Evolutionary conservation across 2,329 filamentous ascomycete species (phyloP).

Genomic region (Trichoderma polysporum): DNA sequence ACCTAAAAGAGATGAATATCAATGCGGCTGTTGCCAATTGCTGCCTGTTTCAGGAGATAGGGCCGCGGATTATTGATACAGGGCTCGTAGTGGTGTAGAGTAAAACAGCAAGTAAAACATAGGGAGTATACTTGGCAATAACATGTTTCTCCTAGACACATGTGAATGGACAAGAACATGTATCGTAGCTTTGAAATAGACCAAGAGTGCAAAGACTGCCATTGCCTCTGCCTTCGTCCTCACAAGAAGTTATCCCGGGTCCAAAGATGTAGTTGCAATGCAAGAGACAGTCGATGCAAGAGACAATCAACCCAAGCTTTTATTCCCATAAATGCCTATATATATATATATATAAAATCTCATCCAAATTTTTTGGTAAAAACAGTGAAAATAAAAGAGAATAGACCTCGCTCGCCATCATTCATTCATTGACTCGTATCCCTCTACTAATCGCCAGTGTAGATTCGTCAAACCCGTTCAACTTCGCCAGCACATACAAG

Average conservation of each 20-base stretch:
- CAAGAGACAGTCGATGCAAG: not conserved
- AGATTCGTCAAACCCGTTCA: not conserved
- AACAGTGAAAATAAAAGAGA: not conserved
- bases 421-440: constrained; percentile 5
- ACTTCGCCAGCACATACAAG: not conserved
- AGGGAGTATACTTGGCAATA: not conserved
- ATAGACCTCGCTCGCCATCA: not conserved
- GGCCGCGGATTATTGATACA: not conserved
- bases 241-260: not conserved
- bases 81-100: no score
- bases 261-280: not conserved
- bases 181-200: not conserved
- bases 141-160: no score
- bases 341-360: not conserved
- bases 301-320: constrained; percentile 3
- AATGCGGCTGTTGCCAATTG: not conserved
- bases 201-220: not conserved
- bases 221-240: no score
- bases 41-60: not conserved
- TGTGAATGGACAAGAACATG: no score
- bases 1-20: not conserved
- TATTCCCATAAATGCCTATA: not conserved
- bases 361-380: not conserved
- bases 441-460: not conserved
- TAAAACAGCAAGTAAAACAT: not conserved